Percentiles rank a stretch among this genome's conserved stretches.
phyloP scores from a whole-genome alignment of 257 asterid genomes.

The Jacaranda mimosifolia region DNA sequence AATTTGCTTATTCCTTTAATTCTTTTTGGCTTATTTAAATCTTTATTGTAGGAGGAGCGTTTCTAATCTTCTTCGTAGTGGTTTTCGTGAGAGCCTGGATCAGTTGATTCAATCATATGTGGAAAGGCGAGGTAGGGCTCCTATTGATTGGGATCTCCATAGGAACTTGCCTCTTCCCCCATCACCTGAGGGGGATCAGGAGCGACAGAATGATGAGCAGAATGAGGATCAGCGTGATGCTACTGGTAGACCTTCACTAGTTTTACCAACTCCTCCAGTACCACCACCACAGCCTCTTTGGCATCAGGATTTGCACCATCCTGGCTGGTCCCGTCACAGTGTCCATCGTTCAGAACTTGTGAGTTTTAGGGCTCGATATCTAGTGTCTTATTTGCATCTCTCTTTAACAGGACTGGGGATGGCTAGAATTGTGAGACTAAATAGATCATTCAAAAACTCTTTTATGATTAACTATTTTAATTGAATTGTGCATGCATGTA shows the following conservation, averaged over 20 bases:
- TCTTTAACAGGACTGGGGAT: neutral
- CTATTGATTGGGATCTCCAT: constrained; percentile 91
- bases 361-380: constrained; percentile 33
- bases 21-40: constrained; percentile 15
- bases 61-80: constrained; percentile 94
- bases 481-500: neutral
- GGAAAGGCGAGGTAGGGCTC: constrained; percentile 80
- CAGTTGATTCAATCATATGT: constrained; percentile 91
- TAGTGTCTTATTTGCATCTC: too few species aligned
- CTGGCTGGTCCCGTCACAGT: constrained; percentile 85
- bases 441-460: neutral
- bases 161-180: constrained; percentile 77
- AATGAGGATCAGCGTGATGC: constrained; percentile 69
- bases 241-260: constrained; percentile 67
- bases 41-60: constrained; percentile 87
- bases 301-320: constrained; percentile 83
- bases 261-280: constrained; percentile 82
- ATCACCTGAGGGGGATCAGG: constrained; percentile 70
- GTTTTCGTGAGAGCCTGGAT: constrained; percentile 95
- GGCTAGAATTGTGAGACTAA: neutral
- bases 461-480: neutral
- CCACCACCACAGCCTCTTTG: constrained; percentile 95
- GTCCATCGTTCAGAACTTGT: constrained; percentile 90
- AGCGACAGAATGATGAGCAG: constrained; percentile 61
- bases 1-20: constrained; percentile 10